Percentiles rank a stretch among this genome's conserved stretches.
Evolutionary conservation across 257 asterid genomes (phyloP).

Genomic region (Lycium ferocissimum): DNA sequence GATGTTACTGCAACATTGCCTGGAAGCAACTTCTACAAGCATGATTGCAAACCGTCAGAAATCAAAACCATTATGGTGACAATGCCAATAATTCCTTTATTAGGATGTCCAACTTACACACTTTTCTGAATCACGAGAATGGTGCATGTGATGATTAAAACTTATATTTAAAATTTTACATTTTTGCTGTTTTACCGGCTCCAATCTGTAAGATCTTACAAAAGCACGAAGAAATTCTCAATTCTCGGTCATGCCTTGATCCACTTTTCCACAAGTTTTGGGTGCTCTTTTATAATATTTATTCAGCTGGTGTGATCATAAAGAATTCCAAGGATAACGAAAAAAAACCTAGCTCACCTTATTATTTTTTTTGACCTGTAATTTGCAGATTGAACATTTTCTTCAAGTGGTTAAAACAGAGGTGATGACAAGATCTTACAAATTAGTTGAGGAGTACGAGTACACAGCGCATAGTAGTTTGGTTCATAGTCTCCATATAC

Average conservation of each 20-base stretch:
- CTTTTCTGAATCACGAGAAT: neutral
- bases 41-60: neutral
- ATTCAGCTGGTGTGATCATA: slow-evolving; percentile 12
- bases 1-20: neutral
- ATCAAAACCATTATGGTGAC: neutral
- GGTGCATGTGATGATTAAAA: neutral
- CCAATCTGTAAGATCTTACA: neutral
- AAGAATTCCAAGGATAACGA: neutral
- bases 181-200: neutral
- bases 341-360: neutral
- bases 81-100: neutral
- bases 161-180: neutral
- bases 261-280: neutral
- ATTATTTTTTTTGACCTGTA: neutral
- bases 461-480: slow-evolving; percentile 97
- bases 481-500: slow-evolving; percentile 76
- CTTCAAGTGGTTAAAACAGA: slow-evolving; percentile 94
- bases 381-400: slow-evolving; percentile 91
- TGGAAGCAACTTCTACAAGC: slow-evolving; percentile 11
- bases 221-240: slow-evolving; percentile 11
- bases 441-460: slow-evolving; percentile 86
- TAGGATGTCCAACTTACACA: neutral
- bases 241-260: neutral
- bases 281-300: neutral
- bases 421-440: slow-evolving; percentile 83